Evolutionary conservation across 768 basidiomycete species (phyloP), one percentile per base, ranked within the genome.

Genomic region (Psilocybe cubensis): DNA sequence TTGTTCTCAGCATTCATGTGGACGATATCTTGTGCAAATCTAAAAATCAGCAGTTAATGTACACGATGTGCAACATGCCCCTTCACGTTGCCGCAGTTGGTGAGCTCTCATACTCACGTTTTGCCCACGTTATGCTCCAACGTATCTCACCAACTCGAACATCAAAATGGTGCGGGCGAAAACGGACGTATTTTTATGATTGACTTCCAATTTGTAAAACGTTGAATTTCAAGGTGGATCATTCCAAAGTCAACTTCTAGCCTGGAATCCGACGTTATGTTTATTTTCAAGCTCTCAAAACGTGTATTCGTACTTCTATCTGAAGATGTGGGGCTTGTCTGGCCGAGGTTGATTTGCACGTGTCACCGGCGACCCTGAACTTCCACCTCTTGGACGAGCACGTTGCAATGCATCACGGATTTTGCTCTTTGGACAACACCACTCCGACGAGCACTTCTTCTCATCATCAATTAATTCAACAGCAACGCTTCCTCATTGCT

Each of bases 391-490:
- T 59, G 38, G 41, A 46, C 59, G 60, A 48, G 50, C 66, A 64
- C 66, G 63, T 60, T 64, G 58, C 52, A 24, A 50, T 61, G 46
- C 48, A 35, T 57, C 62, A 60, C 59, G 62, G 59, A 58, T 58
- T 57, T 63, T 58, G 53, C 58, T 63, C 54, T 48, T 57, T 56
- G 31, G 49, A 46, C 54, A 45, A 18, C n/a, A 29, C 45, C 56
- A 54, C 49, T 59, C 50, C 56, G 56, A 62, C 54, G 58, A 46
- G 35, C 55, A 59, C n/a, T 58, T 59, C 60, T 66, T 66, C 65
- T 66, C 65, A 63, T 61, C 60, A 66, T 66, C 62, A 63, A 64
- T 62, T 62, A 58, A 61, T 54, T 44, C 53, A 50, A 43, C 49
- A 48, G 54, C 44, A 52, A 56, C 43, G 48, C 33, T 52, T 50